Conservation (phyloP, 2,329 filamentous ascomycete species). For the Ascochyta clinopodiicola region DNA sequence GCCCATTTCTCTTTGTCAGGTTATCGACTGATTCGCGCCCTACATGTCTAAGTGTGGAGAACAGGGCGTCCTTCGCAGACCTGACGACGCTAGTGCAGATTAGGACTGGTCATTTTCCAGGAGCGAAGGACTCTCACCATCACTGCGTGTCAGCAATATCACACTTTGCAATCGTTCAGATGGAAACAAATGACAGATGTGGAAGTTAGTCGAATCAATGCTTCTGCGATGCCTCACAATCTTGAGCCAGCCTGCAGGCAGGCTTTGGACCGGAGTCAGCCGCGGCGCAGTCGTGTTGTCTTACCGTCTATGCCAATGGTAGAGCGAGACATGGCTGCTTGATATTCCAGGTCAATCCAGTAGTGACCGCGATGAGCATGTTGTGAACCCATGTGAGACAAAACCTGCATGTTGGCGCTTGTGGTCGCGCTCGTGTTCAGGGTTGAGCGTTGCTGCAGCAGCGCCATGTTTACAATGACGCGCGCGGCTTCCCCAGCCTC, state of each 20-base stretch:
- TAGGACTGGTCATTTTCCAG: background rate
- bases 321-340: background rate
- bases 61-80: background rate
- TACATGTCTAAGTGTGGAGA: constrained; percentile 9
- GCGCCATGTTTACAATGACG: constrained; percentile 10
- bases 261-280: background rate
- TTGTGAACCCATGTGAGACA: background rate
- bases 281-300: background rate
- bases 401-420: background rate
- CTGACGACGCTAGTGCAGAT: no score
- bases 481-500: constrained; percentile 12
- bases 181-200: background rate
- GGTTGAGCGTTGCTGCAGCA: constrained; percentile 1
- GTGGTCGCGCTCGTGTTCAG: background rate
- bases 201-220: background rate
- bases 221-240: background rate
- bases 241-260: background rate
- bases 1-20: constrained; percentile 5
- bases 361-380: background rate
- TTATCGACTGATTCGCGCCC: constrained; percentile 9
- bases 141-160: background rate
- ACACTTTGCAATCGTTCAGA: background rate
- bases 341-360: background rate
- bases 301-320: background rate
- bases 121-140: background rate